phyloP scores from a whole-genome alignment of 495 filamentous ascomycete species.

The Hypomontagnella submonticulosa region DNA sequence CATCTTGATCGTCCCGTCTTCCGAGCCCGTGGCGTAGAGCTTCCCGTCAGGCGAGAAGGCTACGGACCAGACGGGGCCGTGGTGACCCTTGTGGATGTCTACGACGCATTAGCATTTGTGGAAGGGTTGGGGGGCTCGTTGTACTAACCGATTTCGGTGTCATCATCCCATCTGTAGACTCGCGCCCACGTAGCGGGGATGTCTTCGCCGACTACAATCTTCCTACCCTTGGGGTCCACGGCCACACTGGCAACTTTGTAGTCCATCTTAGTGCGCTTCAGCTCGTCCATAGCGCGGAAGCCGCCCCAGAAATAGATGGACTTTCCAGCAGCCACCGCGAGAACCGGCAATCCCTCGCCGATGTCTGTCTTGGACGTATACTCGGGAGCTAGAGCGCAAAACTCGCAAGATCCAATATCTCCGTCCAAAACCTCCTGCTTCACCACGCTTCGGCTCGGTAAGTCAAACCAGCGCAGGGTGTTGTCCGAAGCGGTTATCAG shows the following conservation, averaged over 20 bases:
- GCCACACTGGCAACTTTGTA: conserved; percentile 92
- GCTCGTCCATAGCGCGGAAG: conserved; percentile 69
- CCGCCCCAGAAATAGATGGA: conserved; percentile 92
- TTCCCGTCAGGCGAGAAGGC: conserved; percentile 95
- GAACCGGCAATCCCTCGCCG: conserved; percentile 63
- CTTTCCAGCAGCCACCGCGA: conserved; percentile 84
- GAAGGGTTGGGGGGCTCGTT: background rate
- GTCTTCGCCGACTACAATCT: conserved; percentile 86
- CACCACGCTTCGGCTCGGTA: conserved; percentile 76
- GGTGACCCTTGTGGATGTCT: conserved; percentile 96
- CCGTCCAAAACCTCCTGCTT: conserved; percentile 79
- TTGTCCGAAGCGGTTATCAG: conserved; percentile 92
- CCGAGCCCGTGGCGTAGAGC: conserved; percentile 93
- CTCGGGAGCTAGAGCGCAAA: conserved; percentile 67
- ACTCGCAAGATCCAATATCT: conserved; percentile 89
- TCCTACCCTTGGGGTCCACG: conserved; percentile 80
- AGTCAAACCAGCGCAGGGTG: conserved; percentile 93
- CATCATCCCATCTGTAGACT: conserved; percentile 86
- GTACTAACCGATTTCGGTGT: conserved; percentile 75
- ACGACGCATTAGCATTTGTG: conserved; percentile 14
- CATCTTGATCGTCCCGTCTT: conserved; percentile 97
- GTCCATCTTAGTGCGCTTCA: conserved; percentile 78
- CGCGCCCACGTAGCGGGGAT: conserved; percentile 90
- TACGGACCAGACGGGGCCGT: conserved; percentile 95
- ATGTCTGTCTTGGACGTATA: conserved; percentile 58